These are phyloP conservation scores for Hygrophila difformis DNA, from an alignment of 257 asterid species.

Conservation along the genomic window DNA sequence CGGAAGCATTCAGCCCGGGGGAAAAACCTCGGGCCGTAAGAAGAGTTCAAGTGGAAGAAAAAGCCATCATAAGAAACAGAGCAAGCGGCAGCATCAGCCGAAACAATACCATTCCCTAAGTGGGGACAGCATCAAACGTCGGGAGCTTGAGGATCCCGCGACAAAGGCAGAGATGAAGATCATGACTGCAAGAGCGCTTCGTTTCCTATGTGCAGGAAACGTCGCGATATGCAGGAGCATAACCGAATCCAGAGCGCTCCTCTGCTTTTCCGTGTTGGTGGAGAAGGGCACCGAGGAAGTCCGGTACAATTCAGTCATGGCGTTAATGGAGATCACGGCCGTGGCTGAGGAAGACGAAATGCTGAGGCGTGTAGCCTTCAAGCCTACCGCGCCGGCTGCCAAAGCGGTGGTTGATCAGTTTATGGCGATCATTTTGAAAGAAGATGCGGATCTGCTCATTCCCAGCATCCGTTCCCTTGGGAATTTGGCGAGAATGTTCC, in stretches of 20 bases:
- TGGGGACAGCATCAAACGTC: constrained; percentile 40
- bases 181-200: constrained; percentile 54
- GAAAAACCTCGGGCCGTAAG: too few species aligned
- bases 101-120: constrained; percentile 23
- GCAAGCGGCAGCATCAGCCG: constrained; percentile 5
- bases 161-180: constrained; percentile 51
- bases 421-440: constrained; percentile 35
- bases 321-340: constrained; percentile 69
- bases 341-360: constrained; percentile 53
- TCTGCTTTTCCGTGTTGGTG: constrained; percentile 48
- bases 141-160: constrained; percentile 41
- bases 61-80: background rate
- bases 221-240: constrained; percentile 35
- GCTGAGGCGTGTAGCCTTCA: constrained; percentile 55
- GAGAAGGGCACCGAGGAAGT: constrained; percentile 66
- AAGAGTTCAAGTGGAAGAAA: too few species aligned
- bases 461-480: constrained; percentile 68
- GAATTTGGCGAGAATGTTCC: constrained; percentile 57
- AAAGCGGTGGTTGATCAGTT: constrained; percentile 68
- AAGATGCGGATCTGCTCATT: constrained; percentile 41
- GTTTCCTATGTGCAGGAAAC: constrained; percentile 52
- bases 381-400: constrained; percentile 65
- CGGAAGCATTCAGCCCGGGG: too few species aligned
- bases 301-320: too few species aligned
- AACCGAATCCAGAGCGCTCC: constrained; percentile 50